Base-by-base conservation (phyloP, 441 rosid genomes). In the Hypseocharis bilobata region DNA sequence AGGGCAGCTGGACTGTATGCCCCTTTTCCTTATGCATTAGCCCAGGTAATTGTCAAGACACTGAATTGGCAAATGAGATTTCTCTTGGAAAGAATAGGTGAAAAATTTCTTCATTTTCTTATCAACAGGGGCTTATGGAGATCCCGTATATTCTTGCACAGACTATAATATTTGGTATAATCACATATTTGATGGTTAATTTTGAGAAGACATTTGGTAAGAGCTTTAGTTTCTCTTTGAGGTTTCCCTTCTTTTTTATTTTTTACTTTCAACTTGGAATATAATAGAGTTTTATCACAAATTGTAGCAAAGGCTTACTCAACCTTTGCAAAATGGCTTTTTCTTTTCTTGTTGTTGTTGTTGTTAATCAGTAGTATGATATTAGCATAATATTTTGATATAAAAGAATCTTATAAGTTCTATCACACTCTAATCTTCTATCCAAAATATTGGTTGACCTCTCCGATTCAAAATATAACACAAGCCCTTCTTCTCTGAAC, bases 1-100 rank as follows among this genome's bases (percentile, higher is more conserved):
- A 89, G 71, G 67, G 96, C 96, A 59, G 96, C 96, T 5, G 91
- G 96, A 72, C 81, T 92, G 88, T 89, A 84, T 76, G 67, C 88
- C 61, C 90, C 98, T 17, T 69, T 82, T 32, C 66, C 91, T n/a
- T 89, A 89, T 68, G 98, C 98, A 2, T 70, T 72, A 23, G 96
- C 98, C 19, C 96, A 91, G 83, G 92, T 82, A 52, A 65, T 23
- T 58, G 4, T 59, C 40, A 45, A 34, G 26, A 14, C 3, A 6
- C 40, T 30, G 36, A 60, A 6, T 10, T 30, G 20, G 17, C 14
- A 16, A n/a, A 28, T 42, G 45, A 19, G 32, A 54, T 17, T 20
- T 51, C 36, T 45, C 20, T n/a, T 6, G 3, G 19, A 42, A 67
- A 64, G 26, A 25, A 29, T 6, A 13, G 6, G 16, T 30, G 45